Percentiles rank a stretch among this genome's conserved stretches.
These are phyloP conservation scores for Fagopyrum tataricum DNA, from an alignment of 148 eudicot genomes.

Conservation along the genomic window DNA sequence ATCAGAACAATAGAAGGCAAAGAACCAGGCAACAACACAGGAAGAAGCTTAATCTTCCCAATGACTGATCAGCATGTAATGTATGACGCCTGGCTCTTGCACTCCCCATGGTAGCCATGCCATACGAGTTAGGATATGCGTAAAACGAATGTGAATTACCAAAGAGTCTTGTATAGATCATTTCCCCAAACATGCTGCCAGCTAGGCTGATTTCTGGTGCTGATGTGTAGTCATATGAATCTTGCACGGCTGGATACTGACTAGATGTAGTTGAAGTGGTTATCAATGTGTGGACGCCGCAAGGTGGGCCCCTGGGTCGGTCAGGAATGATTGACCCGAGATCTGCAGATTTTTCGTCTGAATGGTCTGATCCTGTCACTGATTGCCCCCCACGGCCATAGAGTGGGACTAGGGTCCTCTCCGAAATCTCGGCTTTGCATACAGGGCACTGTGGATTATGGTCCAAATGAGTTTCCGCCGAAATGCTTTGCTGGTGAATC, in stretches of 20 bases:
- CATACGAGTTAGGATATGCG: slow-evolving; percentile 24
- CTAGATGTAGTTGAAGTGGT: slow-evolving; percentile 22
- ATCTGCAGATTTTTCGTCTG: slow-evolving; percentile 17
- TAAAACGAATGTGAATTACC: slow-evolving; percentile 12
- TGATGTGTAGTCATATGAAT: slow-evolving; percentile 14
- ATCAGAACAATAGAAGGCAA: slow-evolving; percentile 2
- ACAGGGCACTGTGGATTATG: slow-evolving; percentile 67
- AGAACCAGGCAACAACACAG: slow-evolving; percentile 10
- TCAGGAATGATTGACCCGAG: neutral
- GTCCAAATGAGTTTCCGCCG: slow-evolving; percentile 22
- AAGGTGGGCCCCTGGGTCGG: slow-evolving; percentile 3
- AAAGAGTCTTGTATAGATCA: neutral
- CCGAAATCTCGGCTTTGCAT: slow-evolving; percentile 60
- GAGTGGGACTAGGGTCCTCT: slow-evolving; percentile 56
- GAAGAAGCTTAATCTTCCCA: slow-evolving; percentile 10
- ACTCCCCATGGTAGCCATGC: slow-evolving; percentile 1
- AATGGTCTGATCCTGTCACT: slow-evolving; percentile 20
- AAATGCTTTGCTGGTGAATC: slow-evolving; percentile 39
- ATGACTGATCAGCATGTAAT: slow-evolving; percentile 6
- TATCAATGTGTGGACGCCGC: neutral
- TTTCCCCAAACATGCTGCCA: slow-evolving; percentile 12
- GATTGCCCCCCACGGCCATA: slow-evolving; percentile 23
- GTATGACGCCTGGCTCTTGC: slow-evolving; percentile 3
- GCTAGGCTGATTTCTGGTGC: slow-evolving; percentile 14
- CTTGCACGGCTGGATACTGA: neutral